Percentiles rank a stretch among this genome's conserved stretches.
phyloP scores from a whole-genome alignment of 2,329 filamentous ascomycete genomes.

The Cladophialophora immunda region DNA sequence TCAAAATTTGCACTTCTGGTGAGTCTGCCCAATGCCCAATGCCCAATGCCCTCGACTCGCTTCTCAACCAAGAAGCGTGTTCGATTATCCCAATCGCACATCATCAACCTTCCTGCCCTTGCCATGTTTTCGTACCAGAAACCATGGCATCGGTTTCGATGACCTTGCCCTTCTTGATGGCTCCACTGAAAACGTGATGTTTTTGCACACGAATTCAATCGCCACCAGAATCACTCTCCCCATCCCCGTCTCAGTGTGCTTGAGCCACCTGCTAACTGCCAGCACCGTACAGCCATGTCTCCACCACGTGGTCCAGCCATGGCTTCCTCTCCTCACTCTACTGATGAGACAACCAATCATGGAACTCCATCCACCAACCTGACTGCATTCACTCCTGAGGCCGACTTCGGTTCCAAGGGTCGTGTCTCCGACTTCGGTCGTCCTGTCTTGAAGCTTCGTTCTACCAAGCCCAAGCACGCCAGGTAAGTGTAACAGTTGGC shows the following conservation, averaged over 20 bases:
- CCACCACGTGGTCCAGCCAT: constrained; percentile 22
- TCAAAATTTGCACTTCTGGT: constrained; percentile 8
- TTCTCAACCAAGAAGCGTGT: constrained; percentile 10
- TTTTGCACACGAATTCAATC: constrained; percentile 4
- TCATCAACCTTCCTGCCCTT: constrained; percentile 2
- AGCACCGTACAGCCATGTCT: constrained; percentile 24
- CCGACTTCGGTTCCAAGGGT: constrained; percentile 54
- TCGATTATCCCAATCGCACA: constrained; percentile 3
- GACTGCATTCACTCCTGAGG: constrained; percentile 71
- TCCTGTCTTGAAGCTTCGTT: constrained; percentile 17
- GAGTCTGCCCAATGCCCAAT: not conserved
- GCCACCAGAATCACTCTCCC: constrained; percentile 7
- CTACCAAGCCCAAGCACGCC: constrained; percentile 14
- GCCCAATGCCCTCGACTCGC: not conserved
- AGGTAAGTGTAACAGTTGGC: constrained; percentile 18
- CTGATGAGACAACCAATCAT: constrained; percentile 45
- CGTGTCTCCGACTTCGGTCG: constrained; percentile 38
- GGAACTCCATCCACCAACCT: constrained; percentile 72
- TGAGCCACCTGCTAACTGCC: constrained; percentile 1
- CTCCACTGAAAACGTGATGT: constrained; percentile 8
- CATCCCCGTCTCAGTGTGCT: not conserved
- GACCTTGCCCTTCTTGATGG: not conserved
- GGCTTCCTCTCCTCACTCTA: constrained; percentile 35
- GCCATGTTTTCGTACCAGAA: not conserved
- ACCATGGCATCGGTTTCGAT: constrained; percentile 6